Evolutionary conservation across 768 basidiomycete species (phyloP), one percentile per base, ranked within the genome.

Genomic region (Zangia roseola): DNA sequence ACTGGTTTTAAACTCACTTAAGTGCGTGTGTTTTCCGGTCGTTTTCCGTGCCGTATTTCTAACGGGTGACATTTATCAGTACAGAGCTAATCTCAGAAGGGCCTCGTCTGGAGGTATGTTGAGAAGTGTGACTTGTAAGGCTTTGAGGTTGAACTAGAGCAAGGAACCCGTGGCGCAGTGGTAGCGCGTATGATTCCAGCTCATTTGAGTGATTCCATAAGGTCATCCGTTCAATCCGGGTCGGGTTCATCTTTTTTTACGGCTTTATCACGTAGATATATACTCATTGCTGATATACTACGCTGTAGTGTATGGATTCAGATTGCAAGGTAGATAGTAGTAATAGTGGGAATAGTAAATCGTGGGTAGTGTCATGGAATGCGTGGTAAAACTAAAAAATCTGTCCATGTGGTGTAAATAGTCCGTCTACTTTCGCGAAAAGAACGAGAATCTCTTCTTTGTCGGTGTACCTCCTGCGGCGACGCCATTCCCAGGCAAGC

Each of bases 161-260:
- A 14, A 52, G 9, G 66, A 61, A 68, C 67, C 67, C 67, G 67
- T 68, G 62, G 67, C 67, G 64, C 69, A 68, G 67, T 68, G 67
- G 67, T 68, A 68, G 68, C 66, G 67, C 67, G 64, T 70, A 60
- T 66, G 69, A 70, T 70, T 70, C 69, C 69, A 70, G 68, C 49
- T 52, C 31, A 0, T 1, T 4, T n/a, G 55, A 39, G 51, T 37
- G 31, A 46, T 8, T 72, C 72, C 71, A 68, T 64, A 73, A 72
- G 71, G 72, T 73, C 72, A 71, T 72, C 72, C 71, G 71, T 73
- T 73, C 72, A 69, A 72, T 64, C 65, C 72, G 70, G 70, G 71
- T 72, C 59, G 69, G 70, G 71, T 67, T 71, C 68, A 71, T 4
- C 6, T 52, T 59, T 67, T 67, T 45, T 40, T 21, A 34, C n/a